Evolutionary conservation across 371 early-diverging fungal genomes (phyloP), one percentile per base, ranked within the genome.

Genomic region (Nematocida sp.): DNA sequence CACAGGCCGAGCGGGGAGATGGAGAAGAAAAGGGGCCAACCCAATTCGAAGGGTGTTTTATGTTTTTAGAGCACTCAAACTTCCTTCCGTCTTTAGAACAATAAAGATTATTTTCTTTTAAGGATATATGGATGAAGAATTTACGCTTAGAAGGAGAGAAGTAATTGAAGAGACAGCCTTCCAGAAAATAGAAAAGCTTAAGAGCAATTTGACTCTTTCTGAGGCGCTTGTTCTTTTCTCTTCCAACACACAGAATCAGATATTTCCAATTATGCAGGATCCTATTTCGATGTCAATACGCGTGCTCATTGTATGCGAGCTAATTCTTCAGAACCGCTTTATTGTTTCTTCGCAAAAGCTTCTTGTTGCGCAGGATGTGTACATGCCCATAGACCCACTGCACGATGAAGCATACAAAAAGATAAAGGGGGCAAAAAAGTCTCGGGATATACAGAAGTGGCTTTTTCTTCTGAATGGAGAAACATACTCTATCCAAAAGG

Each of bases 81-180:
- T 71, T 36, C 35, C 36, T 61, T 30, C 75, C n/a, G 54, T 9
- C 54, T 16, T 9, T 13, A 13, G 54, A 33, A 20, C 13, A 28
- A 13, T 36, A 60, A 61, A 50, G 54, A 71, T 20, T 71, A 71
- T 71, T 71, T 71, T 71, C 75, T 71, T 71, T 67, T 67, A 16
- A 40, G 54, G 20, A 20, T 7, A 4, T 18, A 60, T 55, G 56
- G 33, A 28, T 13, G 75, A 71, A 4, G 75, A 71, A 47, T 71
- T 61, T 71, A 30, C 75, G 45, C 63, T 49, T 32, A 59, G 75
- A 35, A 4, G 63, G 48, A 48, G 75, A 60, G 75, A 71, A n/a
- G 64, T 71, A 28, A 63, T 39, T 13, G 3, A 16, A 40, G 53
- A 59, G 23, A 51, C 7, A 18, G 75, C 75, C 4, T 61, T 61